Conservation (phyloP, 148 eudicot species). For the Tetragonia tetragonoides region DNA sequence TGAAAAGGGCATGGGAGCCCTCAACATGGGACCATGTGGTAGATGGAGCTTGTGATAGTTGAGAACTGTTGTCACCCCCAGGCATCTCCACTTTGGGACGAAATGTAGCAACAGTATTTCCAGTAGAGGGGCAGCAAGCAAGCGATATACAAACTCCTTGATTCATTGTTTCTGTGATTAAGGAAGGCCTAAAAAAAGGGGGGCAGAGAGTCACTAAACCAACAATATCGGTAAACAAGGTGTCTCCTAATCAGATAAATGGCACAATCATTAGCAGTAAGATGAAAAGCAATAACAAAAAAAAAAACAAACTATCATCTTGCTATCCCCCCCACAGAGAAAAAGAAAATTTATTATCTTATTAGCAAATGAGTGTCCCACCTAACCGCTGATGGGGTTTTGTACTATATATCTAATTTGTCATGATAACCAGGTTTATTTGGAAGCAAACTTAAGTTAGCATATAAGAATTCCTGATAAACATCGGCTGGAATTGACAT, state of each 20-base stretch:
- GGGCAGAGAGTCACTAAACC: not conserved
- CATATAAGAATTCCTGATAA: not conserved
- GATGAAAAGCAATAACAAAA: not conserved
- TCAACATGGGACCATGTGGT: constrained; percentile 41
- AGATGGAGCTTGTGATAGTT: constrained; percentile 41
- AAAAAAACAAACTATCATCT: too few species aligned
- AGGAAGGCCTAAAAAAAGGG: constrained; percentile 45
- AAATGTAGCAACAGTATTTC: constrained; percentile 65
- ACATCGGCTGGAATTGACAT: too few species aligned
- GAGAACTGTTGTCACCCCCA: constrained; percentile 38
- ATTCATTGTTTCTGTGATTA: constrained; percentile 59
- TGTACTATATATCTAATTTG: not conserved
- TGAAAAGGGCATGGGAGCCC: constrained; percentile 61
- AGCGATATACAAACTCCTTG: constrained; percentile 90
- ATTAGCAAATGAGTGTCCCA: not conserved
- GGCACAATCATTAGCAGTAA: not conserved
- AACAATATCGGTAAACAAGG: not conserved
- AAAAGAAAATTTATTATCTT: too few species aligned
- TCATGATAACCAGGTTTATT: too few species aligned
- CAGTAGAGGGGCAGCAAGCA: constrained; percentile 54
- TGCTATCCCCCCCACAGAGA: too few species aligned
- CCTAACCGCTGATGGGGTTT: not conserved
- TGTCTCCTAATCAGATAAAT: not conserved
- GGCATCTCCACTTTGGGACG: constrained; percentile 74
- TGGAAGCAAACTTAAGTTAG: not conserved